Percentiles rank a stretch among this genome's conserved stretches.
Evolutionary conservation across 371 early-diverging fungal genomes (phyloP).

Genomic region (Mucor circinelloides): DNA sequence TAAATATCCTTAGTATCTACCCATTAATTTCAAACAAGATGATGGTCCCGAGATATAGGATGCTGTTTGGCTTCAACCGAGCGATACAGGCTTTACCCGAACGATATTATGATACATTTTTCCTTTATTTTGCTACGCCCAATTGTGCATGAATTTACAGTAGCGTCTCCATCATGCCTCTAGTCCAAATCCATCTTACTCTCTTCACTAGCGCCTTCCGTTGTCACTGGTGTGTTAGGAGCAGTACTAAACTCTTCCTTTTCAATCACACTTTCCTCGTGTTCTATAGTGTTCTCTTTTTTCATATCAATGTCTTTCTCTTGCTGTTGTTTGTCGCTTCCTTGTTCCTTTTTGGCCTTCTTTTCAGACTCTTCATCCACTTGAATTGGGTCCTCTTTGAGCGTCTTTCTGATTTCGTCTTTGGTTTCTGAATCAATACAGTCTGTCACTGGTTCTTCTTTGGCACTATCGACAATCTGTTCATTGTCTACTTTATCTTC

Average conservation of each 20-base stretch:
- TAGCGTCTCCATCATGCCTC: not conserved
- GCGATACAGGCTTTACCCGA: not conserved
- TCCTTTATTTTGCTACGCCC: not conserved
- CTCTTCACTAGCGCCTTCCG: not conserved
- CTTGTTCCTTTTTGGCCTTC: not conserved
- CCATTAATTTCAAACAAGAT: not conserved
- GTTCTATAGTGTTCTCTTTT: not conserved
- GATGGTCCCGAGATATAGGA: not conserved
- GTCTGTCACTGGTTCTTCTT: not conserved
- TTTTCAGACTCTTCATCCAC: not conserved
- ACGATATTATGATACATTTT: too few species aligned
- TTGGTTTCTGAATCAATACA: not conserved
- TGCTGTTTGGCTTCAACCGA: not conserved
- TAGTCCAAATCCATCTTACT: not conserved
- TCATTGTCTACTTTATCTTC: not conserved
- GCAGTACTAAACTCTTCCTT: not conserved
- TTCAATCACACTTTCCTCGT: not conserved
- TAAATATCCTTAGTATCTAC: not conserved
- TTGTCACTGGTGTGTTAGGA: not conserved
- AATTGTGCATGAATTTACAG: not conserved
- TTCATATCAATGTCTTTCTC: not conserved
- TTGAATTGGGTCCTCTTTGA: not conserved
- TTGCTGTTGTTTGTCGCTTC: not conserved
- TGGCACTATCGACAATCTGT: not conserved
- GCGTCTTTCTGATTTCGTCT: not conserved